A percentile compares a stretch with the other conserved stretches of the same genome.
Evolutionary conservation across 148 eudicot species (phyloP).

Genomic region (Diospyros kaki): DNA sequence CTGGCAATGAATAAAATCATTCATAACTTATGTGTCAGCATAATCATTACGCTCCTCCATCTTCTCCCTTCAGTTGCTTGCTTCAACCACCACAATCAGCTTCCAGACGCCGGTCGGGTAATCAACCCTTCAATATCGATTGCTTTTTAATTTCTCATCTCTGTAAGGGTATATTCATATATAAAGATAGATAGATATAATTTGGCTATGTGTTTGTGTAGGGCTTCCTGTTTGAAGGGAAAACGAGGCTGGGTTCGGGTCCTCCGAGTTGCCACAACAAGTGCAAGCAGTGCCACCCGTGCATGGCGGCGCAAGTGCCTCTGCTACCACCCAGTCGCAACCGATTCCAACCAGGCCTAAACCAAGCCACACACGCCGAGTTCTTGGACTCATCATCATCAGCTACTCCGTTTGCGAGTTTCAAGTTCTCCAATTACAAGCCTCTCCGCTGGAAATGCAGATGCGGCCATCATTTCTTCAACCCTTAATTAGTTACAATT

Average conservation of each 20-base stretch:
- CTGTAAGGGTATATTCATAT: too few relatives aligned
- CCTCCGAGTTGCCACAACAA: constrained; percentile 96
- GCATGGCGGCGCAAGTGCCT: constrained; percentile 81
- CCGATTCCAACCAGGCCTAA: constrained; percentile 23
- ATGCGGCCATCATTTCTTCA: constrained; percentile 58
- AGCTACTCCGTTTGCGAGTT: constrained; percentile 20
- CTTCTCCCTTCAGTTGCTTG: constrained; percentile 36
- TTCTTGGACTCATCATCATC: constrained; percentile 19
- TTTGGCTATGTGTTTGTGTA: constrained; percentile 1
- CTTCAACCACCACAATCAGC: constrained; percentile 19
- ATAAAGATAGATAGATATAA: not conserved
- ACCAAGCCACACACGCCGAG: constrained; percentile 4
- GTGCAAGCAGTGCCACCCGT: constrained; percentile 95
- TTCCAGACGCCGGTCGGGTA: constrained; percentile 43
- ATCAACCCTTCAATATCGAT: not conserved
- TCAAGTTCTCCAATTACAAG: constrained; percentile 83
- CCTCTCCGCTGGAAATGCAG: constrained; percentile 89
- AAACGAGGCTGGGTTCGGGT: constrained; percentile 77
- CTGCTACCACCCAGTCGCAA: constrained; percentile 49
- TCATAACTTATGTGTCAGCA: constrained; percentile 8
- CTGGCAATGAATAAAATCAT: constrained; percentile 23
- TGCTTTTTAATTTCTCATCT: not conserved
- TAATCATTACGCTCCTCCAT: constrained; percentile 18
- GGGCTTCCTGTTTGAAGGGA: constrained; percentile 56
- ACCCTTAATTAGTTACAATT: constrained; percentile 35